These are phyloP conservation scores for Talaromyces verruculosus DNA, from an alignment of 2,329 filamentous ascomycete species.

Conservation along the genomic window DNA sequence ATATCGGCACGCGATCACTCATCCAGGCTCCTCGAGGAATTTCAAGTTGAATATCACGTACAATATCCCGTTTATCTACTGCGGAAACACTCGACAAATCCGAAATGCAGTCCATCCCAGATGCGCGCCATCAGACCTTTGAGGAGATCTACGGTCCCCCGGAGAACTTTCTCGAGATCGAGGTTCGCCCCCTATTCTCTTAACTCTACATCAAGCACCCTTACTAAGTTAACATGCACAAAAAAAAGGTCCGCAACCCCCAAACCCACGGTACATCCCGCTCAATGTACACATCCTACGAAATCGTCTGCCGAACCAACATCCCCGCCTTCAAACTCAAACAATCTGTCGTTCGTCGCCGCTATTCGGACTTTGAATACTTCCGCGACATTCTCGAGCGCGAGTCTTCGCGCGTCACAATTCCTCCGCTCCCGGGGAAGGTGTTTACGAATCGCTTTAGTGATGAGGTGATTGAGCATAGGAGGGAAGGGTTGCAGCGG, in stretches of 20 bases:
- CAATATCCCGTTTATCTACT: background rate
- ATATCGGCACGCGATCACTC: slow-evolving; percentile 56
- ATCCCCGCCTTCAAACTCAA: slow-evolving; percentile 98
- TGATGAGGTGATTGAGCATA: slow-evolving; percentile 95
- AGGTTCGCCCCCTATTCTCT: slow-evolving; percentile 57
- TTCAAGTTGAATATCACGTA: background rate
- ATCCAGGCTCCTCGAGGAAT: slow-evolving; percentile 48
- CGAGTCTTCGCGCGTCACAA: slow-evolving; percentile 89
- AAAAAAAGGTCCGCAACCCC: slow-evolving; percentile 72
- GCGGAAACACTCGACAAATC: background rate
- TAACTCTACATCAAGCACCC: background rate
- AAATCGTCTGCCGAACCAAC: slow-evolving; percentile 96
- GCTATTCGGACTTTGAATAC: slow-evolving; percentile 98
- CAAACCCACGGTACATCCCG: slow-evolving; percentile 92
- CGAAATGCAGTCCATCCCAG: slow-evolving; percentile 63
- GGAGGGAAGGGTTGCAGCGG: slow-evolving; percentile 85
- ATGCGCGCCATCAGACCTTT: slow-evolving; percentile 84
- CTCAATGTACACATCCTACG: slow-evolving; percentile 98
- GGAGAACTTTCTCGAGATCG: slow-evolving; percentile 98
- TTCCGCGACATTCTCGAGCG: slow-evolving; percentile 98
- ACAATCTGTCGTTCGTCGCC: slow-evolving; percentile 79
- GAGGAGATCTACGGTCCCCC: slow-evolving; percentile 98
- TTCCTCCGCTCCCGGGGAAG: slow-evolving; percentile 92
- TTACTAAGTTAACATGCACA: background rate
- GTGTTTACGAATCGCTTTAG: slow-evolving; percentile 98